Evolutionary conservation across 176 grass and related monocot genomes (phyloP), one percentile per base, ranked within the genome.

Genomic region (Zoysia japonica): DNA sequence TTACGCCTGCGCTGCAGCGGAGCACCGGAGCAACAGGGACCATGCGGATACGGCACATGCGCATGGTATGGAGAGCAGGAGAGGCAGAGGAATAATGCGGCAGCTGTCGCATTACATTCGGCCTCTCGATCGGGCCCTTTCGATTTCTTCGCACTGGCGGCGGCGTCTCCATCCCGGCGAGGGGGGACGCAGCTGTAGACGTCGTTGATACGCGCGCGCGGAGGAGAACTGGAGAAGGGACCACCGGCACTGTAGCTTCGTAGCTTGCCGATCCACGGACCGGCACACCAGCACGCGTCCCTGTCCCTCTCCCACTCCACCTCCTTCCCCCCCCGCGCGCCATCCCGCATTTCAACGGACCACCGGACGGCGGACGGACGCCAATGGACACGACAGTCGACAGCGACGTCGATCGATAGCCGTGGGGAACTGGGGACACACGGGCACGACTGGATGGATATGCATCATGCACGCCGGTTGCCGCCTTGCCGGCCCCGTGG

Each of bases 321-420:
- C n/a, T 49, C 36, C 2, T 7, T 40, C 36, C 17, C 17, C n/a
- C 13, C n/a, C 56, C 12, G 7, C 7, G 12, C 10, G 20, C 57
- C 59, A 72, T 72, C 10, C 67, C 68, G n/a, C 67, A 50, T 81
- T 81, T 82, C 79, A 82, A 82, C 57, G 79, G 17, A 4, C 5
- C 4, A 3, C 59, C 40, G 44, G 44, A 6, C 44, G 5, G 44
- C 44, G 3, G 44, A 6, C 44, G 20, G 52, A 14, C 37, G 56
- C 68, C 68, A 10, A 42, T 63, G 79, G 36, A 41, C 55, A 49
- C n/a, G n/a, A n/a, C n/a, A n/a, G n/a, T n/a, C 28, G 67, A 71
- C 55, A 20, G 35, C 67, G 78, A 71, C 53, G 66, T 5, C 6
- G 16, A 10, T 17, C 9, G n/a, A n/a, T n/a, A n/a, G n/a, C n/a